Percentiles rank a stretch among this genome's conserved stretches.
These are phyloP conservation scores for Jackrogersella minutella DNA, from an alignment of 495 filamentous ascomycete genomes.

Conservation along the genomic window DNA sequence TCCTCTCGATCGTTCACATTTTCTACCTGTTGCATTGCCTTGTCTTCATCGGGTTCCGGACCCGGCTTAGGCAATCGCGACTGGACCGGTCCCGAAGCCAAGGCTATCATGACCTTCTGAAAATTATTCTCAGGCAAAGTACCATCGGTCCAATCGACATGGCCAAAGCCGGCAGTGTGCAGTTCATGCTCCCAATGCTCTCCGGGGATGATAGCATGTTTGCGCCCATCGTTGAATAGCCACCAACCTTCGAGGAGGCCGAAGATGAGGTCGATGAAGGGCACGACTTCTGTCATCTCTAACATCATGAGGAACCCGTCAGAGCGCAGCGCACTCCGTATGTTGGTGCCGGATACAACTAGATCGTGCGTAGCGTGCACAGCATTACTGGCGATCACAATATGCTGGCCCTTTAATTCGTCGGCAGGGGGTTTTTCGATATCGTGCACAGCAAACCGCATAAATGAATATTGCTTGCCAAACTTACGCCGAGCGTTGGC, in stretches of 20 bases:
- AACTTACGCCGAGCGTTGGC: slow-evolving; percentile 47
- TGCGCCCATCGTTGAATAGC: slow-evolving; percentile 57
- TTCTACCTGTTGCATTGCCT: not conserved
- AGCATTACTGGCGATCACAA: slow-evolving; percentile 55
- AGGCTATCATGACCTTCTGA: slow-evolving; percentile 54
- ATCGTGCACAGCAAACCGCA: slow-evolving; percentile 54
- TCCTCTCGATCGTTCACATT: not conserved
- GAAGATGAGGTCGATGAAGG: slow-evolving; percentile 57
- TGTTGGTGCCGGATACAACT: slow-evolving; percentile 35
- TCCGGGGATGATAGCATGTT: slow-evolving; percentile 49
- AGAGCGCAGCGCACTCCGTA: slow-evolving; percentile 45
- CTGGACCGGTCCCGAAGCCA: slow-evolving; percentile 42
- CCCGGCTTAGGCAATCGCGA: not conserved
- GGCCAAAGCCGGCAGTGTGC: slow-evolving; percentile 51
- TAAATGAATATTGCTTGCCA: slow-evolving; percentile 48
- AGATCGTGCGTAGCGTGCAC: slow-evolving; percentile 56
- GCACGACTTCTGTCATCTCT: slow-evolving; percentile 53
- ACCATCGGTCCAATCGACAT: slow-evolving; percentile 59
- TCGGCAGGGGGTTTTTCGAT: slow-evolving; percentile 45
- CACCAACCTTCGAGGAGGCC: slow-evolving; percentile 64
- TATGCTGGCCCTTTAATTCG: slow-evolving; percentile 47
- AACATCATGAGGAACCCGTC: slow-evolving; percentile 56
- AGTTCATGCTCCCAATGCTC: slow-evolving; percentile 50
- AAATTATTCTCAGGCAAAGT: slow-evolving; percentile 48
- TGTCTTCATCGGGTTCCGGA: not conserved